phyloP scores from a whole-genome alignment of 192 early-diverging fungal genomes.

The Coemansia sp. region DNA sequence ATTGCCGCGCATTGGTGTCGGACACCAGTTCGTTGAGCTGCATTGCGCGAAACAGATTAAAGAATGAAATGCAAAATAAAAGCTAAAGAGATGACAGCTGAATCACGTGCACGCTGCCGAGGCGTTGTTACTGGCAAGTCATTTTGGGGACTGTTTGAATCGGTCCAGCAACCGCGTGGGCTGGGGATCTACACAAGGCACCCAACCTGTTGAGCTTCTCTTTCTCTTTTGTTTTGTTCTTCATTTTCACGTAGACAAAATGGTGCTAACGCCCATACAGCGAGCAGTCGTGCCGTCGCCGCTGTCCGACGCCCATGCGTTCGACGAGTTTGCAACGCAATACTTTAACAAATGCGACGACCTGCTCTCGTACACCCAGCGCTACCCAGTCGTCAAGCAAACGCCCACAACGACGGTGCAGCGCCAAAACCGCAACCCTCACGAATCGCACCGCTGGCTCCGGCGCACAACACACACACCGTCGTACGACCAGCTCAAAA shows the following conservation, averaged over 20 bases:
- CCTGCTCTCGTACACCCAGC: conserved; percentile 40
- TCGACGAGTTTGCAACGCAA: conserved; percentile 46
- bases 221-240: neutral
- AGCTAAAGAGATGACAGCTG: no score
- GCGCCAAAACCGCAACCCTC: conserved; percentile 49
- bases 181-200: no score
- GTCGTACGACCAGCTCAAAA: conserved; percentile 35
- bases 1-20: conserved; percentile 60
- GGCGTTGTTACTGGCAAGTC: no score
- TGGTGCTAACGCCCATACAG: conserved; percentile 39
- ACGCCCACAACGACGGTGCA: conserved; percentile 19
- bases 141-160: no score
- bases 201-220: neutral
- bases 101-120: no score
- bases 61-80: no score
- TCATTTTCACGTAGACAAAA: conserved; percentile 6
- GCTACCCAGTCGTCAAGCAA: conserved; percentile 33
- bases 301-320: conserved; percentile 16
- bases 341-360: conserved; percentile 55
- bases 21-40: conserved; percentile 30
- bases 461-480: conserved; percentile 16
- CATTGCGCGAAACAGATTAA: neutral
- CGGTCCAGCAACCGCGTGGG: no score
- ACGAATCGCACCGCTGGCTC: conserved; percentile 47
- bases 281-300: conserved; percentile 40